Evolutionary conservation across 805 yeast species (phyloP).

Genomic region (Yarrowia osloensis): DNA sequence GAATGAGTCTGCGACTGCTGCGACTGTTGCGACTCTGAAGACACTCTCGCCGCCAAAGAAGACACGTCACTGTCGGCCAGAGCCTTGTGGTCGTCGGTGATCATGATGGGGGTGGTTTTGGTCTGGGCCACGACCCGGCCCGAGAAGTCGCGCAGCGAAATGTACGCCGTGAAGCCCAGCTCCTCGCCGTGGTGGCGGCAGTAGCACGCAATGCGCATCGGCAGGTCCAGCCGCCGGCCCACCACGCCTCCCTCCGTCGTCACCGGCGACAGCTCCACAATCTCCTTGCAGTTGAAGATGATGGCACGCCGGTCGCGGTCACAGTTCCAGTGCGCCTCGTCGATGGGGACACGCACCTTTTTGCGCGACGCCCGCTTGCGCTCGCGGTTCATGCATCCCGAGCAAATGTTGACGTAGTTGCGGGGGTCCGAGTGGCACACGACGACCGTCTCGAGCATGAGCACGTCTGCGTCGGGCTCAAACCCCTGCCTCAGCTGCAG

Average conservation of each 20-base stretch:
- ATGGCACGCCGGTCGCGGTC: conserved; percentile 76
- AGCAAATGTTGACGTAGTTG: conserved; percentile 73
- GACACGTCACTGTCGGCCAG: conserved; percentile 5
- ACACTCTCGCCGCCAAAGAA: background rate
- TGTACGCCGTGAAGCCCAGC: conserved; percentile 64
- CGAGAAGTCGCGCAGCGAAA: conserved; percentile 59
- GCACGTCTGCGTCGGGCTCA: conserved; percentile 34
- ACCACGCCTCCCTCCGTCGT: conserved; percentile 31
- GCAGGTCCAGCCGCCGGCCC: conserved; percentile 49
- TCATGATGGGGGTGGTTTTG: conserved; percentile 74
- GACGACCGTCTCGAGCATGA: conserved; percentile 74
- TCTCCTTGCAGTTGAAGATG: conserved; percentile 87
- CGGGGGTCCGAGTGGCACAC: conserved; percentile 51
- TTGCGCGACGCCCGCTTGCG: conserved; percentile 91
- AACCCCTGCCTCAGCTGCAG: conserved; percentile 56
- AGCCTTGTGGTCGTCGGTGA: conserved; percentile 88
- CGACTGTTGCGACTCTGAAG: conserved; percentile 7
- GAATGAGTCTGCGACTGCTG: background rate
- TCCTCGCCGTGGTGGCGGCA: conserved; percentile 92
- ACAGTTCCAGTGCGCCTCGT: conserved; percentile 80
- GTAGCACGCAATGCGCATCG: conserved; percentile 86
- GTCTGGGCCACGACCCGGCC: conserved; percentile 72
- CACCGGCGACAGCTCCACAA: conserved; percentile 56
- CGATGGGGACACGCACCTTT: conserved; percentile 71
- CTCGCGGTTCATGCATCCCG: conserved; percentile 88